These are phyloP conservation scores for Leccinum subtestaceum DNA, from an alignment of 768 basidiomycete genomes.

Conservation along the genomic window DNA sequence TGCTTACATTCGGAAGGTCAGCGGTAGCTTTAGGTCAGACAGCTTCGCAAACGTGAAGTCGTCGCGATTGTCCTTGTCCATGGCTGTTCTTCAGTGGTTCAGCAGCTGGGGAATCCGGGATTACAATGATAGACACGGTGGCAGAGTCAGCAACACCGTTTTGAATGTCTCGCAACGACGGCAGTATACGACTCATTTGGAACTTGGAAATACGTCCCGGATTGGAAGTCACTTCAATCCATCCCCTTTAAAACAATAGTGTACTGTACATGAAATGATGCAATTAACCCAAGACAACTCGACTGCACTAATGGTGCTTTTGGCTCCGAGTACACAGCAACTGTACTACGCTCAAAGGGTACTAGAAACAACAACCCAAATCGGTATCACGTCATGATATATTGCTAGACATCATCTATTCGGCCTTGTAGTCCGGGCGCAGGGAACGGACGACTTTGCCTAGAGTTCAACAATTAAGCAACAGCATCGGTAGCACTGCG, in stretches of 20 bases:
- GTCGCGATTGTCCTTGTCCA: conserved; percentile 69
- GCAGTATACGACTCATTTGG: conserved; percentile 4
- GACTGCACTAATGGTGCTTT: conserved; percentile 29
- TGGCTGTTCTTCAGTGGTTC: conserved; percentile 17
- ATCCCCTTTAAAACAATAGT: not conserved
- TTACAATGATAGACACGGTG: not conserved
- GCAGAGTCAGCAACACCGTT: not conserved
- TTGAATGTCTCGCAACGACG: not conserved
- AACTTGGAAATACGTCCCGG: not conserved
- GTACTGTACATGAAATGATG: conserved; percentile 25
- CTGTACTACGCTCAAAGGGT: conserved; percentile 6
- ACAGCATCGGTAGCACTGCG: not conserved
- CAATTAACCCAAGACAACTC: conserved; percentile 8
- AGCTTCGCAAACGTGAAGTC: conserved; percentile 93
- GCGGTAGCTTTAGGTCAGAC: conserved; percentile 82
- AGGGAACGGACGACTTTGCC: conserved; percentile 90
- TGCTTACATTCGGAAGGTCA: conserved; percentile 80
- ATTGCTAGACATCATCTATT: conserved; percentile 30
- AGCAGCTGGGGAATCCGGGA: not conserved
- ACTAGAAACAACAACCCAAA: conserved; percentile 3
- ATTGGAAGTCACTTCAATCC: not conserved
- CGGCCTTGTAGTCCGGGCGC: conserved; percentile 80
- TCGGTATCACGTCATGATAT: conserved; percentile 8
- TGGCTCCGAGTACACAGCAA: conserved; percentile 15
- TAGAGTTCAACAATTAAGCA: conserved; percentile 19